Base-by-base conservation (phyloP, 139 green algal species). In the Micractinium conductrix region DNA sequence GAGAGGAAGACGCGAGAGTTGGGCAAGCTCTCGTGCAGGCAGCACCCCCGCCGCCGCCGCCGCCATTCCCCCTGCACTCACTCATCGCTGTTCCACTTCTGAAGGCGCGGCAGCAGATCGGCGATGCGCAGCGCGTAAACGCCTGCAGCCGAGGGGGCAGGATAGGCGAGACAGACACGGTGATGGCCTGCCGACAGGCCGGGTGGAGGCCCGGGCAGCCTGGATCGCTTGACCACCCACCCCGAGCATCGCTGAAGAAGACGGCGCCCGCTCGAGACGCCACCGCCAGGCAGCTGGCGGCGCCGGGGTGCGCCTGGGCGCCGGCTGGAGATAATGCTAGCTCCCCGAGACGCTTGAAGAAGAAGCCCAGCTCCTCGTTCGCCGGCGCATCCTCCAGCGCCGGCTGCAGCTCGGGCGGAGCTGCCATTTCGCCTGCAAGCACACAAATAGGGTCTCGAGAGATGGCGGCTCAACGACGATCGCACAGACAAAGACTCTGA, bases 41-140 rank as follows among this genome's bases (percentile, higher is more conserved):
- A n/a, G n/a, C n/a, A n/a, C n/a, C n/a, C n/a, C n/a, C n/a, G n/a
- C n/a, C n/a, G n/a, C n/a, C n/a, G n/a, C n/a, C n/a, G n/a, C n/a
- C n/a, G n/a, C n/a, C n/a, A n/a, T n/a, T n/a, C n/a, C n/a, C n/a
- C n/a, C n/a, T n/a, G n/a, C 5, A 44, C 85, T 87, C 73, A 88
- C 85, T 81, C 79, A 14, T 89, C 85, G 22, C 71, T 75, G 76
- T 74, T 81, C 70, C 85, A 81, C 37, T 87, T 87, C 10, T 87
- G 85, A n/a, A 87, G 69, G 0, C 35, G 78, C 0, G 50, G 38
- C 53, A 89, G 65, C 79, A 89, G 48, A 7, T 76, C 79, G 24
- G 50, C 24, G 22, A 79, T 87, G 8, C 55, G 72, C 19, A 62
- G 78, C 4, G 70, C 74, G 35, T 87, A 88, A 7, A 86, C 69